Base-by-base conservation (phyloP, 352 stramenopile genomes). In the Phytopythium delawarense region DNA sequence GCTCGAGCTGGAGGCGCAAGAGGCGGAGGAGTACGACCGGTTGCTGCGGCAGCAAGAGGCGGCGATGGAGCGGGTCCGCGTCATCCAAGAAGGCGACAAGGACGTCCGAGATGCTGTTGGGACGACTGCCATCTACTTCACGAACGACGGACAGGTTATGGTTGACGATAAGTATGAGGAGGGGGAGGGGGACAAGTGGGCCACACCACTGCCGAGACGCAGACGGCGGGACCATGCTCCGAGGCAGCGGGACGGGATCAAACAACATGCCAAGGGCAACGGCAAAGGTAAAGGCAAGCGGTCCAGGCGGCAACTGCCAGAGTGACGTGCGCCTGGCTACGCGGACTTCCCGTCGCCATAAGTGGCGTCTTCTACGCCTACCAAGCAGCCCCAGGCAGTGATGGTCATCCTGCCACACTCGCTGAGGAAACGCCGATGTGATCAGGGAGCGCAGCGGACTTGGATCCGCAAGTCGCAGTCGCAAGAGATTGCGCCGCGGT, bases 1-100 rank as follows among this genome's bases (percentile, higher is more conserved):
- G 48, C 48, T 54, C 15, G 48, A 54, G 48, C 48, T 54, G 25
- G 48, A 54, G 48, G 48, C 48, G 48, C 48, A 54, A 15, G 48
- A 54, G 48, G 48, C 48, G 48, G 48, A 54, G 48, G 48, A 54
- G 48, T 54, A 39, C 28, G 16, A 13, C 25, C 25, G 48, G 4
- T 25, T 54, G 6, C 48, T 39, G 28, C 48, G 48, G 5, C 48
- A 54, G 48, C 48, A 54, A 23, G 15, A 54, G 28, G 8, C 25
- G 48, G 7, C 25, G 13, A 54, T 37, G 48, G 48, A 54, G 48
- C 48, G 48, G 13, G 8, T 39, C 23, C 28, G 30, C 23, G 48
- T 16, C 28, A 54, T 39, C 7, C 48, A 54, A 16, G 48, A 54
- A 30, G 28, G 7, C 16, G 28, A 16, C 25, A 54, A 20, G 25